These are phyloP conservation scores for Pseudogymnoascus sp. DNA, from an alignment of 2,329 filamentous ascomycete species.

Conservation along the genomic window DNA sequence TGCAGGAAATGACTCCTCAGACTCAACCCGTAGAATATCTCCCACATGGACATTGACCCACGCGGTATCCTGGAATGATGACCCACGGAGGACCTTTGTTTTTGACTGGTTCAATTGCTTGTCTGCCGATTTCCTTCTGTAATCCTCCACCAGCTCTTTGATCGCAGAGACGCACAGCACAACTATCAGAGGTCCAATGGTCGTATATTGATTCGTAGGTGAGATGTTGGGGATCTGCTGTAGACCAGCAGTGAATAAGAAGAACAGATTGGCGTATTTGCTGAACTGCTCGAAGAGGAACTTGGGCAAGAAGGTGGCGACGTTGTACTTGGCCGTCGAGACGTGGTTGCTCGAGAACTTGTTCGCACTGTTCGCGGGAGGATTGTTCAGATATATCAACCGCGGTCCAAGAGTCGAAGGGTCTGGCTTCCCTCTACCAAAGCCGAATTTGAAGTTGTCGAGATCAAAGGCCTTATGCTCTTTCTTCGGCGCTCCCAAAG, in stretches of 20 bases:
- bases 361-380: slow-evolving; percentile 78
- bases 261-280: slow-evolving; percentile 98
- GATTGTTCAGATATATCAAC: slow-evolving; percentile 93
- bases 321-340: slow-evolving; percentile 95
- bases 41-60: slow-evolving; percentile 93
- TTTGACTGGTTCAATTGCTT: slow-evolving; percentile 81
- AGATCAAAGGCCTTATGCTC: slow-evolving; percentile 52
- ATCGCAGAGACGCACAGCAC: slow-evolving; percentile 90
- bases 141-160: slow-evolving; percentile 92
- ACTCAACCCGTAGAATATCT: slow-evolving; percentile 87
- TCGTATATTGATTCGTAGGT: slow-evolving; percentile 91
- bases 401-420: slow-evolving; percentile 85
- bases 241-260: slow-evolving; percentile 89
- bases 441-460: slow-evolving; percentile 84
- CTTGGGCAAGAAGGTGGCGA: slow-evolving; percentile 87
- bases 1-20: slow-evolving; percentile 89
- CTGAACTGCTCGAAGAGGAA: slow-evolving; percentile 98
- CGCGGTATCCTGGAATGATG: slow-evolving; percentile 74
- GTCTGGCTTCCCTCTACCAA: slow-evolving; percentile 75
- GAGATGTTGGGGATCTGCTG: slow-evolving; percentile 95
- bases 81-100: slow-evolving; percentile 73
- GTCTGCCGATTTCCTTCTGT: slow-evolving; percentile 79
- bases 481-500: slow-evolving; percentile 32
- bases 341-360: slow-evolving; percentile 96
- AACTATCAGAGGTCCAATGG: slow-evolving; percentile 84